phyloP scores from a whole-genome alignment of 2,329 filamentous ascomycete species.

The Trichophyton schoenleinii region DNA sequence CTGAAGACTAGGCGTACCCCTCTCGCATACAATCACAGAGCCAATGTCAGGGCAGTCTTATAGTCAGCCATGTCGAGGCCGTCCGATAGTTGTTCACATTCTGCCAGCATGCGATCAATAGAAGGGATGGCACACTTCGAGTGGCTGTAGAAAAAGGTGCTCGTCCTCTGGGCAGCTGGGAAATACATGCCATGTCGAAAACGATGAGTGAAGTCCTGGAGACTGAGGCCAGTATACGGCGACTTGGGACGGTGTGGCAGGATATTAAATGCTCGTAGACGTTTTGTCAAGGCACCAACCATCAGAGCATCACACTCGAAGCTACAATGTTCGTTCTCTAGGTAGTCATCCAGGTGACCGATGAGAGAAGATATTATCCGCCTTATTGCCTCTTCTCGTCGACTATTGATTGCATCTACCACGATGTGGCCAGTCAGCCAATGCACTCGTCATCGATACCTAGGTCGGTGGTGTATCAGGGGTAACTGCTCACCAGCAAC shows the following conservation, averaged over 20 bases:
- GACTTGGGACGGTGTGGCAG: conserved; percentile 11
- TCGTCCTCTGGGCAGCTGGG: conserved; percentile 14
- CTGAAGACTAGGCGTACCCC: background rate
- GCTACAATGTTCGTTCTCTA: conserved; percentile 14
- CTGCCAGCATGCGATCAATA: conserved; percentile 10
- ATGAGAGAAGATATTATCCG: conserved; percentile 11
- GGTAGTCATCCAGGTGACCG: conserved; percentile 12
- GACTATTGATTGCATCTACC: conserved; percentile 12
- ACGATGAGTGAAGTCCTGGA: conserved; percentile 13
- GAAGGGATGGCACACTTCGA: conserved; percentile 14
- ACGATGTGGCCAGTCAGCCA: background rate
- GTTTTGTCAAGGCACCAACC: conserved; percentile 13
- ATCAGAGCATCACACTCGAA: conserved; percentile 15
- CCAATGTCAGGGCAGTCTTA: background rate
- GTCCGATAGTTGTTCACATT: conserved; percentile 11
- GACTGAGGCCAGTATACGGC: conserved; percentile 12
- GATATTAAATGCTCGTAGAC: conserved; percentile 10
- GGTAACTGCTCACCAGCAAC: conserved; percentile 10
- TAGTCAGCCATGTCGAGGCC: conserved; percentile 12
- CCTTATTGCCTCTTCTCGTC: conserved; percentile 9
- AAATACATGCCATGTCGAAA: conserved; percentile 14
- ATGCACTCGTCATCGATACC: no score
- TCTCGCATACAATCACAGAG: background rate
- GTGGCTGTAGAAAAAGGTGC: conserved; percentile 13
- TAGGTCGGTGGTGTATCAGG: background rate